Evolutionary conservation across 805 yeast genomes (phyloP).

Genomic region (Nakazawaea wickerhamii): DNA sequence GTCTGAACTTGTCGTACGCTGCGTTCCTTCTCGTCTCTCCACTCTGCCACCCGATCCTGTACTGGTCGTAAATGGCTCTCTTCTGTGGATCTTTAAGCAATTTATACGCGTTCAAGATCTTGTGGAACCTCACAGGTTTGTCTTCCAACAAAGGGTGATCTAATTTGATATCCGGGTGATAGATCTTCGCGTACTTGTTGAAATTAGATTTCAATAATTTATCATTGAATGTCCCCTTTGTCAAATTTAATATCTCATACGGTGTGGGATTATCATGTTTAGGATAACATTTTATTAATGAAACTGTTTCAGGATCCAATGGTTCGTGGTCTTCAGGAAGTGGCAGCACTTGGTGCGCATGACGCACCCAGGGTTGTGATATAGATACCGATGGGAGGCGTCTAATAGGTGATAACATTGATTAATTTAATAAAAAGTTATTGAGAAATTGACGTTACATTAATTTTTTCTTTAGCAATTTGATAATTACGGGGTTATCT

Average conservation of each 20-base stretch:
- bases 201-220: conserved; percentile 42
- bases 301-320: conserved; percentile 20
- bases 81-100: conserved; percentile 40
- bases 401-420: too few relatives aligned
- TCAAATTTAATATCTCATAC: conserved; percentile 56
- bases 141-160: conserved; percentile 4
- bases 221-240: conserved; percentile 28
- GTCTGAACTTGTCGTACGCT: conserved; percentile 3
- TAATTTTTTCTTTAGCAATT: too few relatives aligned
- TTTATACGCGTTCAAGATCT: conserved; percentile 54
- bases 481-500: too few relatives aligned
- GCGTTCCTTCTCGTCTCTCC: not conserved
- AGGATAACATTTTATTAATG: conserved; percentile 37
- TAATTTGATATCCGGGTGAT: conserved; percentile 64
- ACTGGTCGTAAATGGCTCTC: conserved; percentile 41
- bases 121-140: conserved; percentile 44
- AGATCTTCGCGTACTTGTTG: conserved; percentile 59
- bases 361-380: too few relatives aligned
- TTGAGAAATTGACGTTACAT: too few relatives aligned
- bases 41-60: conserved; percentile 40
- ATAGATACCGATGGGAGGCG: too few relatives aligned
- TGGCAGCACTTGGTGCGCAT: not conserved
- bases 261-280: conserved; percentile 53
- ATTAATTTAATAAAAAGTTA: too few relatives aligned
- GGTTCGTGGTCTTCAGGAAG: not conserved